Evolutionary conservation across 2,329 filamentous ascomycete genomes (phyloP), one percentile per base, ranked within the genome.

Genomic region (Diaporthe citrichinensis): DNA sequence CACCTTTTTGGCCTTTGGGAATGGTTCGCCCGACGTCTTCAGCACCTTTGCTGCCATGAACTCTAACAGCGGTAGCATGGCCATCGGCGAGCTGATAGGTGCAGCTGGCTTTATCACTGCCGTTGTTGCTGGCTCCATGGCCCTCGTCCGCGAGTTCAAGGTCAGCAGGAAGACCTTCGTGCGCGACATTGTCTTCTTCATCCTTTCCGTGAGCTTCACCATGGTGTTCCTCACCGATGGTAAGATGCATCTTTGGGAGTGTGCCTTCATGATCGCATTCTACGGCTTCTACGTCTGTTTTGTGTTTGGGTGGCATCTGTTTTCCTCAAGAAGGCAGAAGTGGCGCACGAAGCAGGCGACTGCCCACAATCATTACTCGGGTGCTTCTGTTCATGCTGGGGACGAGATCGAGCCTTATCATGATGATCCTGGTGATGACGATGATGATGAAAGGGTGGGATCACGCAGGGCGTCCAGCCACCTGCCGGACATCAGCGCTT

Each of bases 11-110:
- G 97, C 97, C 12, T 97, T 99, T 84, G 97, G 97, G 78, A 99
- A 99, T 87, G 97, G 97, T 71, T 98, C 96, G 77, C 97, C 97
- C 2, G 97, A 99, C 84, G 96, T 99, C 61, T 99, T 99, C 84
- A 98, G 96, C 78, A 99, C 97, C 2, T 98, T 99, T 85, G 97
- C 97, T 23, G 97, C 97, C 79, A 98, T 99, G 95, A 93, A 93
- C 81, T 98, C 96, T 34, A 95, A 98, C 81, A 98, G 96, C 82
- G 96, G 96, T n/a, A 97, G 96, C 86, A 91, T 99, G 88, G 97
- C 97, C 1, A 92, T 99, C 55, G 97, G 97, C 61, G 97, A 99
- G 86, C 88, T 99, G 69, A 95, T 99, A 72, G 97, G 97, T 46
- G 97, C 97, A 15, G 97, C 97, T 46, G 92, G 95, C 78, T 99